A percentile compares a stretch with the other conserved stretches of the same genome.
Evolutionary conservation across 352 stramenopile genomes (phyloP).

Genomic region (Aphanomyces astaci): DNA sequence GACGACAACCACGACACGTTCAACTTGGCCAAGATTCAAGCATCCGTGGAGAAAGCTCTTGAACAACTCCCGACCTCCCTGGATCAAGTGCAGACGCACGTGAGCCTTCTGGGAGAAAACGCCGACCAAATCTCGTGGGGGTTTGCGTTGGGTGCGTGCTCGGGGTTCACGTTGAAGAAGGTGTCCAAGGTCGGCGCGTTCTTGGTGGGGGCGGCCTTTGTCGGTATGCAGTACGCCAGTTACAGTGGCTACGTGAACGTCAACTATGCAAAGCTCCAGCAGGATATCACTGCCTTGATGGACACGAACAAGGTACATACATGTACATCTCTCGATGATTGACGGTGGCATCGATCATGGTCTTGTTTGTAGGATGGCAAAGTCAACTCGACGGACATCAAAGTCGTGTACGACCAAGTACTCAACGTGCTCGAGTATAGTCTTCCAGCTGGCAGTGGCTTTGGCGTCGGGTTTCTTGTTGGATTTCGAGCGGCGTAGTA

Average conservation of each 20-base stretch:
- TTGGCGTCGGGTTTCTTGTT: conserved; percentile 59
- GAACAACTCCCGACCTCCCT: conserved; percentile 1
- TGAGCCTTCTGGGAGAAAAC: conserved; percentile 55
- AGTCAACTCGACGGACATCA: conserved; percentile 68
- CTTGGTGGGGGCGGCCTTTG: conserved; percentile 75
- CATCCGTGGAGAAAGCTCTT: not conserved
- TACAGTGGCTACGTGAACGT: conserved; percentile 88
- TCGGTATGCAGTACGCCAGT: conserved; percentile 80
- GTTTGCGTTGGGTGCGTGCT: conserved; percentile 85
- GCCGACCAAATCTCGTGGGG: conserved; percentile 82
- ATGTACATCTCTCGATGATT: too few relatives aligned
- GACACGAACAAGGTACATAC: conserved; percentile 79
- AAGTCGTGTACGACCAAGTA: conserved; percentile 62
- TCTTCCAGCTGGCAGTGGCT: conserved; percentile 67
- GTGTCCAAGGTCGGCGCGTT: conserved; percentile 85
- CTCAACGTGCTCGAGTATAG: conserved; percentile 76
- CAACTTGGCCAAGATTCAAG: not conserved
- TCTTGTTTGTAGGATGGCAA: conserved; percentile 42
- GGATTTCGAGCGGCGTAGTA: conserved; percentile 64
- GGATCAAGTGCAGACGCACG: conserved; percentile 39
- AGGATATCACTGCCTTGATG: conserved; percentile 57
- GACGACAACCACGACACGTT: not conserved
- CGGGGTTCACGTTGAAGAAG: conserved; percentile 86
- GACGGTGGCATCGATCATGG: not conserved
- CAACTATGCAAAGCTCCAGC: conserved; percentile 87